Evolutionary conservation across 495 filamentous ascomycete genomes (phyloP), one percentile per base, ranked within the genome.

Genomic region (Massariosphaeria phaeospora): DNA sequence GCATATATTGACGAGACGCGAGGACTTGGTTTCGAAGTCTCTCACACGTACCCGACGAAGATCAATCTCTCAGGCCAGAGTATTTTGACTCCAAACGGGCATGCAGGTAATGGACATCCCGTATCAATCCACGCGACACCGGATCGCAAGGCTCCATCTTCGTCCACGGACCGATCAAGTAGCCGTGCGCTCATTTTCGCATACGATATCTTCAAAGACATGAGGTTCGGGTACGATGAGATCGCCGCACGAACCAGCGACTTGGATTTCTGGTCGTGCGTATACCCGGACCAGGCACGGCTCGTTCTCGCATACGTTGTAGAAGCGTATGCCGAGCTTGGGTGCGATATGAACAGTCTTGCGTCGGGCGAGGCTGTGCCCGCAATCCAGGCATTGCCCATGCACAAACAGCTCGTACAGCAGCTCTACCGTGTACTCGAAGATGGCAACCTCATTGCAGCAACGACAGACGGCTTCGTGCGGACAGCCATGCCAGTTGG

Each of bases 221-320:
- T 12, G 20, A 48, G 38, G 29, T 33, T 29, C 39, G 42, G 12
- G 6, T 62, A 59, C 30, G 59, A 55, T 1, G 20, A 18, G n/a
- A 13, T 25, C 25, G 42, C 53, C 11, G 23, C 36, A 6, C 17
- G 35, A 29, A 59, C 54, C 17, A 13, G 35, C 17, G 43, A 33
- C 24, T 25, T 45, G 20, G 45, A 47, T 8, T 63, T 66, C 39
- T 63, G 60, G 59, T 25, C 47, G 8, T 33, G 30, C n/a, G 47
- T 33, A 18, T 55, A 60, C 33, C 58, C 58, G 6, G 20, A 27
- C 3, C 62, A 67, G 29, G 45, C 51, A 7, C 24, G 18, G 20
- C 66, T 69, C 3, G 64, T 65, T 7, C 38, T 61, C 4, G 64
- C 64, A 5, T 66, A 68, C 38, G 36, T 58, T 26, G 53, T 61